Evolutionary conservation across 2,329 filamentous ascomycete species (phyloP).

Genomic region (Fusarium illudens): DNA sequence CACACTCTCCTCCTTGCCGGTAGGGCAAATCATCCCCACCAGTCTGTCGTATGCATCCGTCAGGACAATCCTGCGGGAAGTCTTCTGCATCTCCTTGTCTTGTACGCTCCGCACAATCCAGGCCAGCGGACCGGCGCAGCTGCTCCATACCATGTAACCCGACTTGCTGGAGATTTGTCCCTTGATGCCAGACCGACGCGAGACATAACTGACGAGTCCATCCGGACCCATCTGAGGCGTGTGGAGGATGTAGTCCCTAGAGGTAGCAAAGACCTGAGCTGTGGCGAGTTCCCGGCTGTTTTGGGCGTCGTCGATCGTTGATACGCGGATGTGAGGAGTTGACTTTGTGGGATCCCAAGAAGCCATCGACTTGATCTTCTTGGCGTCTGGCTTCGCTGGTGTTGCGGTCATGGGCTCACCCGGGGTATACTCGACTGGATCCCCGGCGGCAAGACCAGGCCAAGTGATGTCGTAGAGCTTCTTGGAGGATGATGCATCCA

Average conservation of each 20-base stretch:
- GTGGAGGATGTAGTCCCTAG: slow-evolving; percentile 14
- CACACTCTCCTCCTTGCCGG: not conserved
- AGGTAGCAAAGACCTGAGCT: slow-evolving; percentile 10
- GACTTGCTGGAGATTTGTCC: slow-evolving; percentile 2
- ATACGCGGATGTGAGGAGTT: slow-evolving; percentile 9
- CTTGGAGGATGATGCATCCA: not conserved
- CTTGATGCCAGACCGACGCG: not conserved
- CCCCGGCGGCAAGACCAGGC: not conserved
- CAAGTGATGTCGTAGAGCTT: slow-evolving; percentile 8
- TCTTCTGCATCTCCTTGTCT: not conserved
- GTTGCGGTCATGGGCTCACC: slow-evolving; percentile 6
- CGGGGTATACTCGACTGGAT: not conserved
- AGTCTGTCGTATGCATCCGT: slow-evolving; percentile 14
- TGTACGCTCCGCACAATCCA: slow-evolving; percentile 8
- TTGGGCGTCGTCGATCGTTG: not conserved
- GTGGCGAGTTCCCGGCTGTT: not conserved
- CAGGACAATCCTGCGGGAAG: slow-evolving; percentile 3
- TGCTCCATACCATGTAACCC: slow-evolving; percentile 13
- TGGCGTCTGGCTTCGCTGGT: not conserved
- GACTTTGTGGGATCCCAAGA: slow-evolving; percentile 4
- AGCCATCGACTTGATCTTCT: not conserved
- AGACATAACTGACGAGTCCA: not conserved
- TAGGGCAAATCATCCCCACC: slow-evolving; percentile 2
- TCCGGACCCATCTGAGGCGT: not conserved
- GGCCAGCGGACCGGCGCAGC: slow-evolving; percentile 4